Evolutionary conservation across 2,329 filamentous ascomycete species (phyloP), one percentile per base, ranked within the genome.

Genomic region (Torrubiella hemipterigena): DNA sequence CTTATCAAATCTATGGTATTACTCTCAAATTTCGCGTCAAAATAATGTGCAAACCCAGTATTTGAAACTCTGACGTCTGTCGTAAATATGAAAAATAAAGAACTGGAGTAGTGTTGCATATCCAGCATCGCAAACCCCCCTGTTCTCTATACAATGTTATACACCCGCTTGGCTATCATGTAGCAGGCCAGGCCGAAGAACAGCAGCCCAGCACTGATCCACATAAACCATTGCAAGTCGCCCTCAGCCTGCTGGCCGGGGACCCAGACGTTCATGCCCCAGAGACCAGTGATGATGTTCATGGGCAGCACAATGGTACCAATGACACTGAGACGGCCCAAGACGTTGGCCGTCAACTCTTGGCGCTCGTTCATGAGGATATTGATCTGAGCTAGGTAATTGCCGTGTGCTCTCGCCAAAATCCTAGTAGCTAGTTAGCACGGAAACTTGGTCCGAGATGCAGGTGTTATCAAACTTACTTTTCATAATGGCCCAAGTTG

Each of bases 311-410:
- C 89, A 43, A 98, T 96, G 6, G 91, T 98, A 41, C 91, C 91
- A 2, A 98, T 67, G 1, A 98, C 91, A 1, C 91, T 96, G 37
- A 98, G 70, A 55, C 91, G 94, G 40, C 87, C 87, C 10, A 98
- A 71, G 2, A 95, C 86, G 51, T 98, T 89, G 24, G 86, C 85
- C 2, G 91, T 98, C 59, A 93, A 79, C 55, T 98, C 89, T 52
- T 93, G 84, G 28, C 91, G 79, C 63, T 96, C 89, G 56, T 95
- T 95, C 89, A 96, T 96, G 48, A 86, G 77, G 46, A 96, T 94
- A 56, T 95, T 96, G 61, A 98, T 95, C 54, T 98, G 91, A 1
- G 91, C 91, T n/a, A 98, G 80, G 52, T 98, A 98, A 53, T 96
- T 98, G 50, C 77, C 83, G 49, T 98, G 91, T 10, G 87, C 87